A percentile compares a stretch with the other conserved stretches of the same genome.
Conservation (phyloP, 495 filamentous ascomycete genomes). For the Daldinia bambusicola region DNA sequence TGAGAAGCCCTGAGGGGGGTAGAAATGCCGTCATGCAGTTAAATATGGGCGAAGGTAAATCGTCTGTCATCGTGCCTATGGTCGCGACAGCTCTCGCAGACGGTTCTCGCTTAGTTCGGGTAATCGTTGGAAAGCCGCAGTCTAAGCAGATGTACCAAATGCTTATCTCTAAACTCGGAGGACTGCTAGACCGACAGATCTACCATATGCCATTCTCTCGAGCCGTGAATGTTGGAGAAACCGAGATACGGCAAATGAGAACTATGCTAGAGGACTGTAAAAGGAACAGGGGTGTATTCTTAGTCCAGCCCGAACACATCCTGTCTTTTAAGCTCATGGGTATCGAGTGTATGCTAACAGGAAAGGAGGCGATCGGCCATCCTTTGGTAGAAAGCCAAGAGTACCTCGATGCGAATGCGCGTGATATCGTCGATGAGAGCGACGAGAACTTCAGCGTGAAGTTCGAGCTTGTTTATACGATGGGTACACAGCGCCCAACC, state of each 20-base stretch:
- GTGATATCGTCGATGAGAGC: conserved; percentile 73
- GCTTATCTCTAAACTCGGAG: conserved; percentile 67
- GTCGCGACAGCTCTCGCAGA: conserved; percentile 67
- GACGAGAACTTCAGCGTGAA: conserved; percentile 71
- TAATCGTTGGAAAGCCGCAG: conserved; percentile 72
- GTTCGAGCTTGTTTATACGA: conserved; percentile 74
- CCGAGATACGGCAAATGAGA: conserved; percentile 46
- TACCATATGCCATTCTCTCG: conserved; percentile 73
- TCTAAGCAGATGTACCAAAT: conserved; percentile 71
- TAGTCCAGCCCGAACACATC: conserved; percentile 75
- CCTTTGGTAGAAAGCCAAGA: conserved; percentile 55
- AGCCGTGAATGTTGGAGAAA: conserved; percentile 48
- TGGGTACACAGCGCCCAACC: conserved; percentile 65
- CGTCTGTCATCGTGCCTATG: conserved; percentile 74
- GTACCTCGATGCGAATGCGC: conserved; percentile 53
- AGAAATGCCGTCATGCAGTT: conserved; percentile 71
- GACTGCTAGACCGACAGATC: conserved; percentile 66
- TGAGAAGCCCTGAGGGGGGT: conserved; percentile 60
- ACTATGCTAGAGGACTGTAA: conserved; percentile 60
- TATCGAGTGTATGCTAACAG: conserved; percentile 58
- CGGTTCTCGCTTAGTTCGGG: conserved; percentile 59
- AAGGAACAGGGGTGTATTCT: conserved; percentile 60
- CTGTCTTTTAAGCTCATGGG: conserved; percentile 75
- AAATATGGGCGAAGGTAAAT: conserved; percentile 82
- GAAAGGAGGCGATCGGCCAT: conserved; percentile 40